Percentiles rank a stretch among this genome's conserved stretches.
These are phyloP conservation scores for Metarhizium anisopliae DNA, from an alignment of 2,329 filamentous ascomycete species.

Conservation along the genomic window DNA sequence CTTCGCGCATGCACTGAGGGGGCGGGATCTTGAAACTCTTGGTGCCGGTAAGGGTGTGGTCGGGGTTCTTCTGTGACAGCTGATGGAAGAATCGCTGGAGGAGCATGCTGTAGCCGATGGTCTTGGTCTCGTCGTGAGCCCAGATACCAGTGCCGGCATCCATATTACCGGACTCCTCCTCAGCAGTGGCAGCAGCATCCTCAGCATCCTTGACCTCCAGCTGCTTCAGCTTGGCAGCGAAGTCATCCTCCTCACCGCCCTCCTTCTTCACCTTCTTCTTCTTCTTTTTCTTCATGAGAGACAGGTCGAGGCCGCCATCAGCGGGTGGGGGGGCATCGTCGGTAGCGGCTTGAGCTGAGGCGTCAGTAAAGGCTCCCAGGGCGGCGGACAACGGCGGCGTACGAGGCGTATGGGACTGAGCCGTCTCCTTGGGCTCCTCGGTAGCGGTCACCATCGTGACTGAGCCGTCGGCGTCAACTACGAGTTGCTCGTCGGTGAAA, in stretches of 20 bases:
- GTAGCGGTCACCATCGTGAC: constrained; percentile 67
- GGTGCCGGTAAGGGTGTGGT: constrained; percentile 78
- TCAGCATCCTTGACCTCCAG: constrained; percentile 60
- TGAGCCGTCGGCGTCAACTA: constrained; percentile 84
- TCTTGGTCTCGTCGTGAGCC: constrained; percentile 67
- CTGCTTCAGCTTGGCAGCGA: constrained; percentile 52
- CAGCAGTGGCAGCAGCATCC: constrained; percentile 36
- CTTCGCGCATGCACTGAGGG: constrained; percentile 97
- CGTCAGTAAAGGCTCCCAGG: constrained; percentile 46
- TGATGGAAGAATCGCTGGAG: constrained; percentile 91
- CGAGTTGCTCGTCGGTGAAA: constrained; percentile 78
- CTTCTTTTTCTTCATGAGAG: constrained; percentile 85
- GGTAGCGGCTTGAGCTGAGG: constrained; percentile 30
- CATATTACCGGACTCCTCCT: constrained; percentile 63
- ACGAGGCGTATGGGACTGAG: constrained; percentile 68
- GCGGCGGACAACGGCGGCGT: constrained; percentile 50
- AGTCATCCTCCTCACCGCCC: constrained; percentile 54
- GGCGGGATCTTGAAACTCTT: constrained; percentile 99
- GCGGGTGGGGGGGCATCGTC: constrained; percentile 37
- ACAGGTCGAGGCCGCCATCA: constrained; percentile 46
- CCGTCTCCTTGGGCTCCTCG: constrained; percentile 70
- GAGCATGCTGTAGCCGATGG: constrained; percentile 78
- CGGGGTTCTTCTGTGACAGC: constrained; percentile 91
- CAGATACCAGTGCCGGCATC: constrained; percentile 85
- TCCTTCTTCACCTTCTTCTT: constrained; percentile 63